Percentiles rank a stretch among this genome's conserved stretches.
These are phyloP conservation scores for Ogataea salicorniae DNA, from an alignment of 805 yeast species.

Conservation along the genomic window DNA sequence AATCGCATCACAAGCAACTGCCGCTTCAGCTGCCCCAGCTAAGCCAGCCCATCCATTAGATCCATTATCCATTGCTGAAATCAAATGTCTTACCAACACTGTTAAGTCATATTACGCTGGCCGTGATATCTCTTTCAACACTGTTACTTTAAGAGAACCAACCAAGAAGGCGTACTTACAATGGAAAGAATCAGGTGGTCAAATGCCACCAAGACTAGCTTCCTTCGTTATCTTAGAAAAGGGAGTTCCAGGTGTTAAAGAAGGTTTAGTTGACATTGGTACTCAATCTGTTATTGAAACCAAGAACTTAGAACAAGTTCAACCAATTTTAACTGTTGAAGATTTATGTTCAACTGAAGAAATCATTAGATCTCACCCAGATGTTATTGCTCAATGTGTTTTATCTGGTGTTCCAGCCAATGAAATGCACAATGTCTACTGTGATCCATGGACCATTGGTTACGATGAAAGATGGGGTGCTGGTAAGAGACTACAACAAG, in stretches of 20 bases:
- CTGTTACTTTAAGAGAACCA: slow-evolving; percentile 69
- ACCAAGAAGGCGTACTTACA: slow-evolving; percentile 54
- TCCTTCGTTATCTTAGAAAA: slow-evolving; percentile 57
- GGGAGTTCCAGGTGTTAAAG: slow-evolving; percentile 59
- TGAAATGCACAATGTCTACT: slow-evolving; percentile 56
- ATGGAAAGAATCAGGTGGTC: slow-evolving; percentile 59
- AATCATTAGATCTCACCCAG: slow-evolving; percentile 63
- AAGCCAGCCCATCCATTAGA: slow-evolving; percentile 64
- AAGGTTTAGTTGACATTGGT: slow-evolving; percentile 61
- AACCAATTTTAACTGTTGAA: slow-evolving; percentile 69
- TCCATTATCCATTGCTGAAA: slow-evolving; percentile 62
- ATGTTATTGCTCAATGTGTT: slow-evolving; percentile 67
- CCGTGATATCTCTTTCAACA: slow-evolving; percentile 50
- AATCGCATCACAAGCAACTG: slow-evolving; percentile 56
- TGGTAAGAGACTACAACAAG: slow-evolving; percentile 70
- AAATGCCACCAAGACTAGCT: slow-evolving; percentile 65
- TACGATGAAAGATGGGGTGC: slow-evolving; percentile 73
- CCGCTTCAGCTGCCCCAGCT: slow-evolving; percentile 49
- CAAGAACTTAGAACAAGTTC: slow-evolving; percentile 52
- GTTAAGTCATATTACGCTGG: slow-evolving; percentile 46
- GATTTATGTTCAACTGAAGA: slow-evolving; percentile 61
- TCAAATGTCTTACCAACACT: slow-evolving; percentile 49
- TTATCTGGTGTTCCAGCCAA: slow-evolving; percentile 60
- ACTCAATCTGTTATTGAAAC: slow-evolving; percentile 42
- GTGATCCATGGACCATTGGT: slow-evolving; percentile 66